Evolutionary conservation across 352 stramenopile species (phyloP).

Genomic region (Globisporangium nagaii): DNA sequence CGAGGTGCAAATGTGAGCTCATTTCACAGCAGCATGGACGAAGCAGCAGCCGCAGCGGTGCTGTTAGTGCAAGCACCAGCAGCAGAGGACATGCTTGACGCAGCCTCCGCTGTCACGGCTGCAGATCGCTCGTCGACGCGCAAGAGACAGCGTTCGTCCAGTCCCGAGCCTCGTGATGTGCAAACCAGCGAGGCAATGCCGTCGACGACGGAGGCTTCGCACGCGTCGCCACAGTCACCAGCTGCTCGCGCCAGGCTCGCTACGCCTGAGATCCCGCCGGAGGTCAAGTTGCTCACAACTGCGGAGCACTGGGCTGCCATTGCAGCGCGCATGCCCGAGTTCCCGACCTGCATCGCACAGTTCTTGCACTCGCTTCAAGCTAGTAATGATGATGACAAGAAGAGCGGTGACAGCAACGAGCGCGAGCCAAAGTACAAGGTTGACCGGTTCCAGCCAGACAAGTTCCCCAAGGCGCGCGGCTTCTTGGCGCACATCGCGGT

Average conservation of each 20-base stretch:
- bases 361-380: background rate
- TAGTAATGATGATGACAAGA: background rate
- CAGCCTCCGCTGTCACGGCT: background rate
- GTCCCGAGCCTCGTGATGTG: background rate
- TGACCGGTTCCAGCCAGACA: constrained; percentile 8
- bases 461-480: constrained; percentile 2
- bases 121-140: background rate
- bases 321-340: background rate
- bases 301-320: background rate
- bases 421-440: constrained; percentile 10
- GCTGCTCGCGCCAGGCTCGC: background rate
- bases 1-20: too few species aligned
- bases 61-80: background rate
- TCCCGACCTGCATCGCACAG: background rate
- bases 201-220: too few species aligned
- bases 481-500: constrained; percentile 8
- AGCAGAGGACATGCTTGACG: background rate
- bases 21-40: background rate
- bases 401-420: background rate
- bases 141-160: background rate
- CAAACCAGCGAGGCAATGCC: too few species aligned
- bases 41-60: background rate
- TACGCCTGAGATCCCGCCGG: background rate
- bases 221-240: background rate
- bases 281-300: background rate